These are phyloP conservation scores for Suillus brevipes DNA, from an alignment of 768 basidiomycete genomes.

Conservation along the genomic window DNA sequence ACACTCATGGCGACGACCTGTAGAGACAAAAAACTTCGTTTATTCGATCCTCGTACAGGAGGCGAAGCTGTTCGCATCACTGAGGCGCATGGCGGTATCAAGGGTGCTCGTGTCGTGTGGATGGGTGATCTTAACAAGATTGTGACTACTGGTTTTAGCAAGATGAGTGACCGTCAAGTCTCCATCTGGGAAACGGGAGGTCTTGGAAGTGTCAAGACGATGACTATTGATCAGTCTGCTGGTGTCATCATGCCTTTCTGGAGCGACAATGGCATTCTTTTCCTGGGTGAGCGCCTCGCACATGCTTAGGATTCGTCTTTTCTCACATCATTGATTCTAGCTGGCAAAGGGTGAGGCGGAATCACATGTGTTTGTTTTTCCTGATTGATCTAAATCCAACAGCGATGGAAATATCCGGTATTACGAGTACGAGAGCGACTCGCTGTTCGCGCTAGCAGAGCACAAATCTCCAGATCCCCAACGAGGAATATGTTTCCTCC, in stretches of 20 bases:
- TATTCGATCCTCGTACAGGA: conserved; percentile 89
- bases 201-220: conserved; percentile 73
- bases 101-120: conserved; percentile 87
- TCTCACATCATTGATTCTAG: conserved; percentile 34
- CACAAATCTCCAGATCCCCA: conserved; percentile 91
- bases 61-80: conserved; percentile 76
- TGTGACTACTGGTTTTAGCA: conserved; percentile 95
- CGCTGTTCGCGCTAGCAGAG: conserved; percentile 73
- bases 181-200: conserved; percentile 86
- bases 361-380: not conserved
- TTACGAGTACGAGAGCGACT: conserved; percentile 92
- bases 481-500: conserved; percentile 96
- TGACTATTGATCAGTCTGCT: conserved; percentile 82
- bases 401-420: conserved; percentile 98
- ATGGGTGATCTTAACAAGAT: conserved; percentile 87
- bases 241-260: conserved; percentile 99
- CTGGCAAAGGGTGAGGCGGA: conserved; percentile 77
- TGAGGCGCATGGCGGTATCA: conserved; percentile 93
- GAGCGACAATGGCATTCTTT: conserved; percentile 89
- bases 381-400: conserved; percentile 14
- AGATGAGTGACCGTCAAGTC: conserved; percentile 93
- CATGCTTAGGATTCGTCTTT: conserved; percentile 20
- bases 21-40: conserved; percentile 86
- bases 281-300: conserved; percentile 51
- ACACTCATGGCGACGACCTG: conserved; percentile 85